Percentiles rank a stretch among this genome's conserved stretches.
Conservation (phyloP, 306 rosid genomes). For the Prosopis cineraria region DNA sequence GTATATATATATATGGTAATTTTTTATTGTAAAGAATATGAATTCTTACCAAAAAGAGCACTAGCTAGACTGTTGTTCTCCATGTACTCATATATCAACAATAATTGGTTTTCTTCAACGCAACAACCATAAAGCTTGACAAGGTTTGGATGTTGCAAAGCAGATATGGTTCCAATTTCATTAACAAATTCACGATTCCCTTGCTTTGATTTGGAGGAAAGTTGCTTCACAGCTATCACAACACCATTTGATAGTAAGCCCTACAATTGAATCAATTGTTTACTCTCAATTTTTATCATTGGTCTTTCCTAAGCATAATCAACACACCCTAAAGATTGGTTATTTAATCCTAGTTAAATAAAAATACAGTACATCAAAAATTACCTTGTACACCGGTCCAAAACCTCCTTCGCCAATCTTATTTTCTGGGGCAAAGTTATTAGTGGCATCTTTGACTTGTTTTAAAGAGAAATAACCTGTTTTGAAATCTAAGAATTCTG, state of each 20-base stretch:
- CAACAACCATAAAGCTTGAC: neutral
- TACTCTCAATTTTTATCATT: neutral
- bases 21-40: too few species aligned
- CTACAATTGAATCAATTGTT: neutral
- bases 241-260: neutral
- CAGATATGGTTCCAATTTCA: neutral
- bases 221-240: neutral
- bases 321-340: too few species aligned
- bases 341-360: too few species aligned
- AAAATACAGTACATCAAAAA: too few species aligned
- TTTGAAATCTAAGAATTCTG: constrained; percentile 51
- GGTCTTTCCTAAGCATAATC: too few species aligned
- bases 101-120: neutral
- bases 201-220: neutral
- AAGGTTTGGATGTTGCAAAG: neutral
- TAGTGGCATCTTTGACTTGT: constrained; percentile 70
- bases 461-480: constrained; percentile 62
- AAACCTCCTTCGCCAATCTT: constrained; percentile 88
- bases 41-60: neutral
- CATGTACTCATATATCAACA: neutral
- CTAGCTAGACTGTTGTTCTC: neutral
- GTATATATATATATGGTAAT: too few species aligned
- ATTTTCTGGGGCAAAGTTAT: constrained; percentile 54
- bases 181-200: neutral
- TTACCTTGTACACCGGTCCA: constrained; percentile 59